Conservation (phyloP, 805 yeast genomes). For the Candida wancherniae region DNA sequence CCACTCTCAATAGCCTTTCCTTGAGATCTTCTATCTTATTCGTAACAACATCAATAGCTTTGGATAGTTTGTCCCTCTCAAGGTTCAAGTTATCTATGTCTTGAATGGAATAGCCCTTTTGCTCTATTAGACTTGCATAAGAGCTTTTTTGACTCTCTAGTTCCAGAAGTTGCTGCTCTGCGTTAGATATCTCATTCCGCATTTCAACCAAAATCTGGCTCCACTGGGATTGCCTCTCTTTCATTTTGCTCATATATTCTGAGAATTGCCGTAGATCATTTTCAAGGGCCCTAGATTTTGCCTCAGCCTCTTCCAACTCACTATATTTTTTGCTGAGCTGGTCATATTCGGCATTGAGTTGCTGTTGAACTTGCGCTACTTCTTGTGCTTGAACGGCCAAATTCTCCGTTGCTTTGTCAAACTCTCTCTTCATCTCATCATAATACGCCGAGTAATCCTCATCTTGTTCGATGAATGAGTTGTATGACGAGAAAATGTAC, state of each 20-base stretch:
- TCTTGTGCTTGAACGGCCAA: constrained; percentile 44
- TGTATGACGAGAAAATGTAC: constrained; percentile 64
- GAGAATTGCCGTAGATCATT: constrained; percentile 66
- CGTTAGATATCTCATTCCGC: constrained; percentile 45
- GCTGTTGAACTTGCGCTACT: constrained; percentile 37
- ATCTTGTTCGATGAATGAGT: constrained; percentile 56
- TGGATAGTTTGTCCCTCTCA: constrained; percentile 57
- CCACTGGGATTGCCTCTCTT: constrained; percentile 65
- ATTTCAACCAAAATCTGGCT: constrained; percentile 51
- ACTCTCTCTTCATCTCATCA: constrained; percentile 52
- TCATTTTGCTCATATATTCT: constrained; percentile 66
- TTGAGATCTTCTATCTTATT: constrained; percentile 43
- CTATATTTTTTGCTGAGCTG: constrained; percentile 42
- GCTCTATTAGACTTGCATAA: constrained; percentile 38
- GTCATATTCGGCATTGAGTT: constrained; percentile 35
- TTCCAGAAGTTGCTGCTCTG: constrained; percentile 38
- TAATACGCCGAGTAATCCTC: constrained; percentile 57
- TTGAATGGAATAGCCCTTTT: constrained; percentile 56
- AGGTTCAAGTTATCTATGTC: constrained; percentile 59
- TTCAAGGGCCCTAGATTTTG: constrained; percentile 56
- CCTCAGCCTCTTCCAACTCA: constrained; percentile 44
- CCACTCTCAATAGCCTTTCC: constrained; percentile 45
- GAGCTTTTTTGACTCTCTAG: constrained; percentile 39
- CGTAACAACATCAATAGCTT: constrained; percentile 43
- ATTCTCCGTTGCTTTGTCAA: constrained; percentile 46